Base-by-base conservation (phyloP, 139 green algal genomes). In the Micractinium conductrix region DNA sequence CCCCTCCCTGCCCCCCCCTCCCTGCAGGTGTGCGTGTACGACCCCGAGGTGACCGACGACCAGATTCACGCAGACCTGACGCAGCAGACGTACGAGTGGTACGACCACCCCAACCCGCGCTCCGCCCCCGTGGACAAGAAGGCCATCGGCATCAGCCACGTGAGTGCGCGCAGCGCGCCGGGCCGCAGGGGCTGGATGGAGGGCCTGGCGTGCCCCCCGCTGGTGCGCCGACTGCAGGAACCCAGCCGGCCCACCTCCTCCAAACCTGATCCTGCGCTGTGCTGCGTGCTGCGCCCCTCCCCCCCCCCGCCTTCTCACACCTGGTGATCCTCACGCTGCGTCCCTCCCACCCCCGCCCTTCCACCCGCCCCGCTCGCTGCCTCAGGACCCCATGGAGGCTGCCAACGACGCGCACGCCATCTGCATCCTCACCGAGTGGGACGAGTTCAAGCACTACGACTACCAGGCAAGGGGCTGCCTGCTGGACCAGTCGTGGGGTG, bases 371-470 rank as follows among this genome's bases (percentile, higher is more conserved):
- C 33, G 10, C 42, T 33, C 42, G 2, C 24, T 78, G 0, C 26
- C 48, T 88, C 62, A 87, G 55, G 88, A 94, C 60, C 74, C 92
- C 2, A 91, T 92, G 26, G 90, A 96, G 33, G 95, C 95, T 1
- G 90, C 87, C 26, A 84, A 94, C 43, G 97, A 87, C 55, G 90
- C 95, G 17, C 96, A 99, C 82, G 97, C 90, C 48, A 89, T 99
- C 30, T 94, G 89, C 83, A 86, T 99, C 8, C 90, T 99, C 68
- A 99, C 97, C 16, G 97, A 99, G 92, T 99, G 97, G 97, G 97
- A 99, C 81, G 91, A 97, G 88, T 99, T 99, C 93, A 99, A 98
- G 91, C 85, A 35, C 16, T 86, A 93, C 26, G 93, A 96, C 87
- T 96, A 88, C 70, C 72, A 94, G 84, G 45, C 65, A 6, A 60